Conservation (phyloP, 805 yeast species). For the Pichia nanzhaoensis region DNA sequence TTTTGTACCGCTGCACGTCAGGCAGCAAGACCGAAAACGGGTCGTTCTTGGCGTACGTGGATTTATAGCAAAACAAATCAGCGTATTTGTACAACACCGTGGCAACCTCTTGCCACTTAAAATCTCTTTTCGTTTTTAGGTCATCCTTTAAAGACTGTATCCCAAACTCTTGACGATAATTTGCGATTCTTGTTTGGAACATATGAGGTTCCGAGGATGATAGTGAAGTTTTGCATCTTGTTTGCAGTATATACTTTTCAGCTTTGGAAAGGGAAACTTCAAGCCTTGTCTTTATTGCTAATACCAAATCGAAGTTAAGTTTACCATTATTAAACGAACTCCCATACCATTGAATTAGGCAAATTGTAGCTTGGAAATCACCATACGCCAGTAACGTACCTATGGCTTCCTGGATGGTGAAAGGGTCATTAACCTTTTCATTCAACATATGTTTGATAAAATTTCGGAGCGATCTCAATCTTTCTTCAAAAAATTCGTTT, state of each 20-base stretch:
- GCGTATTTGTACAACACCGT: slow-evolving; percentile 17
- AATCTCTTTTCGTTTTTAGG: slow-evolving; percentile 1
- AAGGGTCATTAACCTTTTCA: slow-evolving; percentile 4
- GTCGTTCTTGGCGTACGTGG: slow-evolving; percentile 15
- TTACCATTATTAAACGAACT: slow-evolving; percentile 3
- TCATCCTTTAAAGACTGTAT: slow-evolving; percentile 14
- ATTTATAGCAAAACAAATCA: slow-evolving; percentile 20
- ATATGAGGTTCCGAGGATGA: background rate
- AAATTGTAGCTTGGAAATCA: slow-evolving; percentile 20
- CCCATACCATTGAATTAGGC: slow-evolving; percentile 23
- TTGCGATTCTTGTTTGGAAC: slow-evolving; percentile 8
- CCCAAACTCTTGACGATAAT: slow-evolving; percentile 18
- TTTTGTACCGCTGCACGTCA: slow-evolving; percentile 1
- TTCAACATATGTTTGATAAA: slow-evolving; percentile 17
- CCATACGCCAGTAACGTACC: slow-evolving; percentile 24
- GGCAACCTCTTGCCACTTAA: slow-evolving; percentile 19
- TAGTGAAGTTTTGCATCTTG: no score
- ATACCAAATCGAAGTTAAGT: slow-evolving; percentile 14
- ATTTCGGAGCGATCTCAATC: slow-evolving; percentile 14
- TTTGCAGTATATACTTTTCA: slow-evolving; percentile 14
- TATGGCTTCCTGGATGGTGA: slow-evolving; percentile 10
- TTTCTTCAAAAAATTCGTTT: slow-evolving; percentile 3
- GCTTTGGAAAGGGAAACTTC: slow-evolving; percentile 21
- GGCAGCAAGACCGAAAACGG: slow-evolving; percentile 2
- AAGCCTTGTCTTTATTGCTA: slow-evolving; percentile 16